Base-by-base conservation (phyloP, 202 grass and related monocot species). In the Musa balbisiana region DNA sequence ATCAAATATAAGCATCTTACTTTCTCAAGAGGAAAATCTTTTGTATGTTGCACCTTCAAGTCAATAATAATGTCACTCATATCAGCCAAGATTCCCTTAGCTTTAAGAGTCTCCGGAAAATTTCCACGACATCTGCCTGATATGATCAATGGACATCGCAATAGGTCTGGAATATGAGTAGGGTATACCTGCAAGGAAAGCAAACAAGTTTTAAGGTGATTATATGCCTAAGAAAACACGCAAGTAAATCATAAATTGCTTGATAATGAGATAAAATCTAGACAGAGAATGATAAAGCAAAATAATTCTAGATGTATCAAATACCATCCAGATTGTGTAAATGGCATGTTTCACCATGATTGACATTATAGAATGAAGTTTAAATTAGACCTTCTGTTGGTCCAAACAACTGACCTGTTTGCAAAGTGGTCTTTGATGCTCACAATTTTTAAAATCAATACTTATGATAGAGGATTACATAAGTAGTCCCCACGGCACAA, bases 91-190 rank as follows among this genome's bases (percentile, higher is more conserved):
- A 74, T 92, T 79, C 95, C 88, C 66, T 89, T 92, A 73, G 85
- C 87, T 89, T 78, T 78, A 81, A 94, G 82, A 59, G 75, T 88
- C 53, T 85, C 80, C 49, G 88, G 87, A 53, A 94, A 79, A 62
- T 92, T 94, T 52, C 95, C 95, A 74, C 80, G 77, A 73, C 85
- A 94, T 88, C 88, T 91, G 55, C 95, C 95, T 85, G 89, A 94
- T 75, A 98, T 55, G 75, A 88, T 92, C 51, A 87, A 84, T 73
- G 91, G 87, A 26, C 33, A 86, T 62, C 80, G 71, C 75, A 91
- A 92, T 76, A 98, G 76, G 51, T 98, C 95, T 59, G 91, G 88
- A 81, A 98, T 83, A 53, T 85, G 78, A 17, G 84, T 78, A 84
- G 85, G 87, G 73, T 94, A 86, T 22, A 94, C 63, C 94, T 94